Evolutionary conservation across 2,329 filamentous ascomycete species (phyloP), one percentile per base, ranked within the genome.

Genomic region (Xylariaceae sp.): DNA sequence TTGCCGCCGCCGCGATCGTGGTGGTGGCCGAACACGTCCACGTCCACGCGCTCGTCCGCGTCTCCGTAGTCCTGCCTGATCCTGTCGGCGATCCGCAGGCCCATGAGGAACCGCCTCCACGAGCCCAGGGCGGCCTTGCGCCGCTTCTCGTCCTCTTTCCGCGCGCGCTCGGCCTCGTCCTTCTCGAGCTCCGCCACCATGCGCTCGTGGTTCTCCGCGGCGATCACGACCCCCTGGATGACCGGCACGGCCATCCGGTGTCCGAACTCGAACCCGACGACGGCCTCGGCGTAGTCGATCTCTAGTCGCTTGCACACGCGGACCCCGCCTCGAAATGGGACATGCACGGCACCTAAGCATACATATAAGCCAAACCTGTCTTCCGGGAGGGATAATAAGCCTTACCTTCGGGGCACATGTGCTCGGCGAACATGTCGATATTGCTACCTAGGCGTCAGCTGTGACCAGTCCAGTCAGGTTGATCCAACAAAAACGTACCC

Each of bases 221-320:
- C 86, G 2, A 95, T 75, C 0, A 98, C 88, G 1, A 95, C 87
- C 1, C 90, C 92, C 34, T 85, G 82, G 18, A 96, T 83, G 1
- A 95, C 78, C 0, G 92, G 92, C 1, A 96, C 87, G 5, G 92
- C 92, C 71, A 92, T 89, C 39, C 92, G 83, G 48, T 92, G 82
- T 0, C 90, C 90, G 55, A 96, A 98, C 53, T 98, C 92, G 55
- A 98, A 98, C 2, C 87, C 92, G 0, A 89, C 89, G 3, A 94
- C 92, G 1, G 92, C 92, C 59, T 96, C 92, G 0, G 92, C 92
- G 48, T 80, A 93, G 52, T 95, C 88, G 23, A 96, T 82, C 4
- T 77, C 77, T 0, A 98, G 67, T 40, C 83, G 80, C 54, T 85
- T 87, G 57, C 90, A 95, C 2, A 95, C 75, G 30, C 80, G 79